Base-by-base conservation (phyloP, 306 rosid genomes). In the Sicyos edulis region DNA sequence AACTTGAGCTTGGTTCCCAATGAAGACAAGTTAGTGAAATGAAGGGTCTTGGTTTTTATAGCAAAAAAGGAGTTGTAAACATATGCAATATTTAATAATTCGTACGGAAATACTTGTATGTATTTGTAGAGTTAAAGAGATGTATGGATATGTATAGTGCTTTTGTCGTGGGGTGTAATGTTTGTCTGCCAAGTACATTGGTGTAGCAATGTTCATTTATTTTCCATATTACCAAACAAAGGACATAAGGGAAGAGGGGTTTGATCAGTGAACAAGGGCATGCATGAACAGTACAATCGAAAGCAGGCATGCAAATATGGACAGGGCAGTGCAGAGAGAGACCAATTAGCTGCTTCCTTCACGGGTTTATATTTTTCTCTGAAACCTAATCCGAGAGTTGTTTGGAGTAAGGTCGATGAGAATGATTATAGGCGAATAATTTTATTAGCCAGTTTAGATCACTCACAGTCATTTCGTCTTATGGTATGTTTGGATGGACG, bases 31-130 rank as follows among this genome's bases (percentile, higher is more conserved):
- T 62, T 19, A 70, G 84, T 69, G 75, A 34, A 20, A 24, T 64
- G 58, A 61, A 61, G 34, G 54, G 83, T 81, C 72, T 69, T 78
- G 77, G 76, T 73, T 81, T 85, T 85, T 87, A 85, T 85, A 79
- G 90, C 63, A 72, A 29, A 47, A 78, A 82, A 44, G 21, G 21
- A 11, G n/a, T 11, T 58, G 49, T 56, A 71, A 68, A 47, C 56
- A 26, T 34, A 54, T 7, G 52, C n/a, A 63, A 49, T 17, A 56
- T 11, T 78, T 71, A 13, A 71, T 77, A 21, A 77, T 44, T 19
- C 16, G 71, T 66, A 66, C 71, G n/a, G 3, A 34, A 62, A 40
- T 65, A 65, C 53, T 65, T 65, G 10, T n/a, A 40, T 65, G 10
- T n/a, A 63, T 40, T 15, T 8, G 11, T 44, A 65, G 6, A 50